Base-by-base conservation (phyloP, 345 rosid species). In the Populus simonii region DNA sequence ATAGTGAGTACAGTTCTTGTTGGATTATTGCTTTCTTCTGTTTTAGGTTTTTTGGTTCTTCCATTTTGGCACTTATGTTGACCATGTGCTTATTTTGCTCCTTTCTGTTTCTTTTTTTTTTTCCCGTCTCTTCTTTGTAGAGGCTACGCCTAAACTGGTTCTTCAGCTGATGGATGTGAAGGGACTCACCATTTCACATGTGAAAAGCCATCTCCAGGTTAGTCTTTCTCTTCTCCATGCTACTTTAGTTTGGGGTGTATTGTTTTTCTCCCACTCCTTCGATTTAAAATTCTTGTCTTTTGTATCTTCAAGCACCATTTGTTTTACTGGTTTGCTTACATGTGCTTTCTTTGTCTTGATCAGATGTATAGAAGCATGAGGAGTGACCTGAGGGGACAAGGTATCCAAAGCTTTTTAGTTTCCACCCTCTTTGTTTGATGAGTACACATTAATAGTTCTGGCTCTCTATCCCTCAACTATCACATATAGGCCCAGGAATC, bases 161-260 rank as follows among this genome's bases (percentile, higher is more conserved):
- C 99, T 96, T 74, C 96, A 93, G 89, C 79, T 96, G 78, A 96
- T 96, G 99, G 97, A 92, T 84, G 98, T 96, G 67, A 89, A 92
- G 71, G 99, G 99, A 63, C 98, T 96, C 75, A 96, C 97, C 83
- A 93, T 96, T 83, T 92, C 98, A 65, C 99, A 96, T 83, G 98
- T 96, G 74, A 96, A 96, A 79, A 96, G 99, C 85, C 99, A 96
- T 83, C 98, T 96, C 36, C 99, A 96, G 94, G 99, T 94, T 55
- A 23, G 11, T 36, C 23, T 39, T 70, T 8, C 57, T 76, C n/a
- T 55, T 22, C 29, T 59, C 29, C n/a, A 29, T 16, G 13, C 22
- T 16, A 20, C 1, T 53, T 1, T 53, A 20, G 61, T 55, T 22
- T 55, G 61, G 61, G 61, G 12, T 55, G 7, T 55, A 7, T 55